Base-by-base conservation (phyloP, 805 yeast species). In the Yarrowia yakushimensis region DNA sequence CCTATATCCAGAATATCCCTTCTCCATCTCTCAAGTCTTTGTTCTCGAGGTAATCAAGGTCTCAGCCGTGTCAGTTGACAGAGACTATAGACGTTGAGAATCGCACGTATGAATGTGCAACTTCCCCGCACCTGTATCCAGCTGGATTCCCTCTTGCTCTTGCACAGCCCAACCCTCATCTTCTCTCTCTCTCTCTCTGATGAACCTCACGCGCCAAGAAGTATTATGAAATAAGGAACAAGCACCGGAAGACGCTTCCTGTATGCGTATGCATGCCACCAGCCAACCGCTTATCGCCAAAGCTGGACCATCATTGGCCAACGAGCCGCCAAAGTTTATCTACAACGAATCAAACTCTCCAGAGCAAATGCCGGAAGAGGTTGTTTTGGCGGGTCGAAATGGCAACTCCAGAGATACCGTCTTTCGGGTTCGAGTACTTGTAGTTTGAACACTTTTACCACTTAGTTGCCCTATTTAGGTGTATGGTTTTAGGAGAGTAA, bases 161-260 rank as follows among this genome's bases (percentile, higher is more conserved):
- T n/a, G n/a, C n/a, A n/a, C 13, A 5, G 5, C 5, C 7, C 15
- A 18, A 1, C 23, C 20, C 39, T 15, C n/a, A 34, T 25, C 13
- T 20, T 11, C 13, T 25, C 13, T n/a, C 33, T 17, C 10, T 27
- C 50, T 43, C 33, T 11, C 13, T 12, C 31, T 17, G n/a, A 13
- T 17, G 36, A 45, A 48, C 57, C 41, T 22, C 57, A 31, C 30
- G 57, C 41, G 57, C 57, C 57, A 48, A 48, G 57, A 31, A 34
- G 31, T 48, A 33, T 33, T 48, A 48, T 48, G 57, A 48, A 48
- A 13, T 34, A 8, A 23, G 30, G 39, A 48, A 48, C 39, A 34
- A 33, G 12, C 52, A 27, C 17, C 36, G 36, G 7, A 5, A 12
- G 52, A 30, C 52, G 52, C 52, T 45, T 30, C 52, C 18, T 20